phyloP scores from a whole-genome alignment of 2,329 filamentous ascomycete species.

The Diaporthe nobilis region DNA sequence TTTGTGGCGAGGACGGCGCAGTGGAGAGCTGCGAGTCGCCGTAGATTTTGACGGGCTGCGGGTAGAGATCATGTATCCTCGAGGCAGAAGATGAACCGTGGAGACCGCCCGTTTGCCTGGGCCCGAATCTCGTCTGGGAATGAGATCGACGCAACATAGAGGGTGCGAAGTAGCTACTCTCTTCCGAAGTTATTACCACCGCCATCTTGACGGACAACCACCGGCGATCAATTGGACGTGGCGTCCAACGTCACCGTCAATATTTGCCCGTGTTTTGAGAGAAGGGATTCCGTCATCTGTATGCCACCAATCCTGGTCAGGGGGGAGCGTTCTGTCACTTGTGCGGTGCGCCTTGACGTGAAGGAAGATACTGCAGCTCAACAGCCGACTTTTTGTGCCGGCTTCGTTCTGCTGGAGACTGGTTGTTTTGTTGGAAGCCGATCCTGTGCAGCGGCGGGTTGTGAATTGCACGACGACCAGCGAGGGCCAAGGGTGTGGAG shows the following conservation, averaged over 20 bases:
- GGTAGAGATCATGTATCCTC: constrained; percentile 63
- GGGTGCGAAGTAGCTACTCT: constrained; percentile 69
- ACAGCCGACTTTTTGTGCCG: not conserved
- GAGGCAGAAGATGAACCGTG: constrained; percentile 62
- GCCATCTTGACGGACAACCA: constrained; percentile 60
- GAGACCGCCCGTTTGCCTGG: constrained; percentile 56
- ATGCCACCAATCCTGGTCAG: constrained; percentile 36
- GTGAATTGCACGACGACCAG: constrained; percentile 8
- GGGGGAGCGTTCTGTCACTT: constrained; percentile 13
- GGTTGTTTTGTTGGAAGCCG: not conserved
- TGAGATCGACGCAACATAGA: constrained; percentile 71
- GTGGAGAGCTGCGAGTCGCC: constrained; percentile 67
- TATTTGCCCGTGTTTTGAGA: constrained; percentile 40
- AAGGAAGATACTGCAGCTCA: not conserved
- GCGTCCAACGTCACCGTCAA: constrained; percentile 49
- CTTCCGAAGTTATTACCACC: constrained; percentile 70
- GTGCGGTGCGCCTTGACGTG: not conserved
- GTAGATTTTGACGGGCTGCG: constrained; percentile 57
- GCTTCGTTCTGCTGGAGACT: not conserved
- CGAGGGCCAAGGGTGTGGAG: constrained; percentile 28
- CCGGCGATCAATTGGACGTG: constrained; percentile 45
- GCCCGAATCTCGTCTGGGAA: constrained; percentile 70
- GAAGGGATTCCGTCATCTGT: constrained; percentile 46
- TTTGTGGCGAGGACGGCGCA: constrained; percentile 69
- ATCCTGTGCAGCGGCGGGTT: constrained; percentile 8